Conservation (phyloP, 345 rosid species). For the Populus tremula region DNA sequence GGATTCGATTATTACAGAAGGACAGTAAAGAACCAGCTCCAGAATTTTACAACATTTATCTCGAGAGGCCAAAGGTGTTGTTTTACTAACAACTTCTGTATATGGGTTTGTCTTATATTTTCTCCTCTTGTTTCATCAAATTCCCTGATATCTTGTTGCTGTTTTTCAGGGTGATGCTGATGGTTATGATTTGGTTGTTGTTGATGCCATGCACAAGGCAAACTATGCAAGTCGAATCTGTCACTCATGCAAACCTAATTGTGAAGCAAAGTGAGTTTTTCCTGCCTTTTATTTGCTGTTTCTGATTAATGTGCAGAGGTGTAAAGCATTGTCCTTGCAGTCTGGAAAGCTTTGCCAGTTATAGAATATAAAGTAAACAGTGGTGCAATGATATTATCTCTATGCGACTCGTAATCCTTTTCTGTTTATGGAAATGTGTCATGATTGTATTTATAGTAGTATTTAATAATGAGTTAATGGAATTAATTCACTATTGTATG, state of each 20-base stretch:
- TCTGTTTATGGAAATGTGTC: too few species aligned
- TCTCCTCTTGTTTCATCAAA: constrained; percentile 16
- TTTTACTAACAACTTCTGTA: constrained; percentile 13
- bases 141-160: constrained; percentile 23
- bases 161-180: constrained; percentile 92
- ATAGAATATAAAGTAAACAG: neutral
- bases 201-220: constrained; percentile 99
- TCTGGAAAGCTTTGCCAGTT: neutral
- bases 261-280: constrained; percentile 90
- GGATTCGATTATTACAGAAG: constrained; percentile 91
- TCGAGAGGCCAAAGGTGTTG: constrained; percentile 97
- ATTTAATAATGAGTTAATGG: too few species aligned
- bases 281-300: neutral
- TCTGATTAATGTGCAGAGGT: neutral
- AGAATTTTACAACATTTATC: constrained; percentile 97
- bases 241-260: constrained; percentile 99
- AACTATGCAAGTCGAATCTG: constrained; percentile 99
- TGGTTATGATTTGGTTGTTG: constrained; percentile 98
- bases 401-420: too few species aligned
- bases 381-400: neutral
- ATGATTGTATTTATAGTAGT: too few species aligned
- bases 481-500: too few species aligned
- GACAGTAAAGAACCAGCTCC: constrained; percentile 96
- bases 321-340: neutral
- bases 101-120: neutral